These are phyloP conservation scores for Coemansia sp. DNA, from an alignment of 192 early-diverging fungal species.

Conservation along the genomic window DNA sequence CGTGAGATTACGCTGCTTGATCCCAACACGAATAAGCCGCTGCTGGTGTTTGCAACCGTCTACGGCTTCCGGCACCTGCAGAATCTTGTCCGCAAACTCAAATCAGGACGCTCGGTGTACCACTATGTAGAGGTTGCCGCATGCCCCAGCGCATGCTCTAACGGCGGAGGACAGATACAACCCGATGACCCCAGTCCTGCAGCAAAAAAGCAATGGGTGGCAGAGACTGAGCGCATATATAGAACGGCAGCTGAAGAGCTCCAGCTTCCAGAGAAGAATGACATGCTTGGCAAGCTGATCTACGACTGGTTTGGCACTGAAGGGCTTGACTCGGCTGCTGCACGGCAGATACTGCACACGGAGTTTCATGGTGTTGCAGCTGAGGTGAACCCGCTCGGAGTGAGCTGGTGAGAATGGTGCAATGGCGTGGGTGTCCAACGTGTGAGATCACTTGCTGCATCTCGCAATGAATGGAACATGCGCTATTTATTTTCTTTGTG, in stretches of 20 bases:
- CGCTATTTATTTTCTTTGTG: background rate
- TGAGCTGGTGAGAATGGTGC: constrained; percentile 67
- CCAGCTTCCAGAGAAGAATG: constrained; percentile 69
- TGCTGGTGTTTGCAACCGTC: constrained; percentile 79
- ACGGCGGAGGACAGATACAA: constrained; percentile 95
- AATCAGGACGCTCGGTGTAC: constrained; percentile 70
- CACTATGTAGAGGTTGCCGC: constrained; percentile 98
- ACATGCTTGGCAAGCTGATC: constrained; percentile 62
- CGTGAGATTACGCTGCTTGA: constrained; percentile 64
- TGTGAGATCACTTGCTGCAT: background rate
- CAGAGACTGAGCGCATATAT: constrained; percentile 69
- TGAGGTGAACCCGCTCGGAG: constrained; percentile 72
- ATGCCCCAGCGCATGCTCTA: constrained; percentile 95
- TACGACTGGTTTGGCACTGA: constrained; percentile 76
- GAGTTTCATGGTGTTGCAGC: constrained; percentile 83
- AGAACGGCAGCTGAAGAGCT: constrained; percentile 52
- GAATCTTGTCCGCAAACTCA: constrained; percentile 96
- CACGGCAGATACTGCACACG: constrained; percentile 69
- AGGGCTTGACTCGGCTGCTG: constrained; percentile 64
- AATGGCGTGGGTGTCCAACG: background rate
- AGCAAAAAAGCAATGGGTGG: constrained; percentile 75
- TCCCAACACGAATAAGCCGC: constrained; percentile 53
- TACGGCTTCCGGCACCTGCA: constrained; percentile 99
- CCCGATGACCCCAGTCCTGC: constrained; percentile 51
- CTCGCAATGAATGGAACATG: background rate